These are phyloP conservation scores for Neurospora hispaniola DNA, from an alignment of 495 filamentous ascomycete genomes.

Conservation along the genomic window DNA sequence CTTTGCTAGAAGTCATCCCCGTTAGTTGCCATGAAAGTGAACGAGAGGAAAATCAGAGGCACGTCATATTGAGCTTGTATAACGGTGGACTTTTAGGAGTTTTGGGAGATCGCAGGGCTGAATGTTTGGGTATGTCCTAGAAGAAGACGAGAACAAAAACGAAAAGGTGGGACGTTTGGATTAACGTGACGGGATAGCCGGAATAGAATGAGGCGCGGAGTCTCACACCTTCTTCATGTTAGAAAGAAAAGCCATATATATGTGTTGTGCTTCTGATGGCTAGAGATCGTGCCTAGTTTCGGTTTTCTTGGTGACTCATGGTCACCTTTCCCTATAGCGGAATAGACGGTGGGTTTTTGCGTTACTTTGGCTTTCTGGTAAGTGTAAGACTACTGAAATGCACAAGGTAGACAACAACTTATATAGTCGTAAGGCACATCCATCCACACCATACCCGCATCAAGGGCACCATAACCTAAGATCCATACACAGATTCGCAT, in stretches of 20 bases:
- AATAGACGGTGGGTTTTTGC: neutral
- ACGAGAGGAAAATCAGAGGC: neutral
- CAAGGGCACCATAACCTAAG: neutral
- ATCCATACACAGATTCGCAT: neutral
- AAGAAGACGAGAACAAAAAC: neutral
- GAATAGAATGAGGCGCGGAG: neutral
- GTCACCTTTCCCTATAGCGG: neutral
- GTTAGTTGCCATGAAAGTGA: neutral
- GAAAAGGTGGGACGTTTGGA: neutral
- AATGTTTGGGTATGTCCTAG: neutral
- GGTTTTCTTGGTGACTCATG: neutral
- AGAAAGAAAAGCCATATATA: neutral
- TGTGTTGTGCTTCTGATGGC: neutral
- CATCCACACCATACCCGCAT: neutral
- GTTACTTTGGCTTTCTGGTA: neutral
- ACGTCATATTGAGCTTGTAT: neutral
- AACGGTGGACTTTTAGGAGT: neutral
- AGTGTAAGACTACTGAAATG: neutral
- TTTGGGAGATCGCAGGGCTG: neutral
- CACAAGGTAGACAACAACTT: neutral
- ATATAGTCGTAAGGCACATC: neutral
- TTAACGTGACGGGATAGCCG: neutral
- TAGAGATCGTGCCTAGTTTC: neutral
- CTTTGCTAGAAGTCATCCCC: neutral
- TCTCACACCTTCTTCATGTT: neutral